Evolutionary conservation across 78 protist species (phyloP).

Genomic region (slime mould (Dictyostelium discoideum)): DNA sequence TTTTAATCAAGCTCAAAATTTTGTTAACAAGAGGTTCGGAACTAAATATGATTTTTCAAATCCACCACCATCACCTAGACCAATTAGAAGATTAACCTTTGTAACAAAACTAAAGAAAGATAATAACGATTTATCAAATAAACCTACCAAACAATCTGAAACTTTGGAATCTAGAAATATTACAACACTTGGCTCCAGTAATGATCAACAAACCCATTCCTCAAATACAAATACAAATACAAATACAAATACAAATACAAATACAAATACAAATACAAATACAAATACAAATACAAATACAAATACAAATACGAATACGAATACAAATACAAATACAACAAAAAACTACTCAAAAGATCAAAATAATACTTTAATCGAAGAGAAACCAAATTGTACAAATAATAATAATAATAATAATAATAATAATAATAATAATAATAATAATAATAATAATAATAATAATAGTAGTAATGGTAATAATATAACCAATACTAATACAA

Average conservation of each 20-base stretch:
- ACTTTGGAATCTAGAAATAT: background rate
- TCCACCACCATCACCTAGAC: slow-evolving; percentile 62
- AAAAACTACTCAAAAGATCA: too few species aligned
- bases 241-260: background rate
- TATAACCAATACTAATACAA: background rate
- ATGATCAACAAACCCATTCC: background rate
- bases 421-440: background rate
- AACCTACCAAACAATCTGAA: background rate
- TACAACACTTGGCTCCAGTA: background rate
- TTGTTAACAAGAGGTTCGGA: background rate
- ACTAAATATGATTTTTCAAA: slow-evolving; percentile 15
- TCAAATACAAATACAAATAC: background rate
- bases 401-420: background rate
- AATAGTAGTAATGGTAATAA: too few species aligned
- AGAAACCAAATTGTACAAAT: background rate
- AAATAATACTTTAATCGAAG: too few species aligned
- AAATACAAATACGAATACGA: background rate
- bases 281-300: background rate
- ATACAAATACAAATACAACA: background rate
- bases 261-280: background rate
- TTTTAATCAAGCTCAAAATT: background rate
- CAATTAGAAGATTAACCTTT: slow-evolving; percentile 33
- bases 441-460: background rate
- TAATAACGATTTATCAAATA: slow-evolving; percentile 10
- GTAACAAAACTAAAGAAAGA: slow-evolving; percentile 14